A percentile compares a stretch with the other conserved stretches of the same genome.
phyloP scores from a whole-genome alignment of 345 rosid genomes.

The Microcos paniculata region DNA sequence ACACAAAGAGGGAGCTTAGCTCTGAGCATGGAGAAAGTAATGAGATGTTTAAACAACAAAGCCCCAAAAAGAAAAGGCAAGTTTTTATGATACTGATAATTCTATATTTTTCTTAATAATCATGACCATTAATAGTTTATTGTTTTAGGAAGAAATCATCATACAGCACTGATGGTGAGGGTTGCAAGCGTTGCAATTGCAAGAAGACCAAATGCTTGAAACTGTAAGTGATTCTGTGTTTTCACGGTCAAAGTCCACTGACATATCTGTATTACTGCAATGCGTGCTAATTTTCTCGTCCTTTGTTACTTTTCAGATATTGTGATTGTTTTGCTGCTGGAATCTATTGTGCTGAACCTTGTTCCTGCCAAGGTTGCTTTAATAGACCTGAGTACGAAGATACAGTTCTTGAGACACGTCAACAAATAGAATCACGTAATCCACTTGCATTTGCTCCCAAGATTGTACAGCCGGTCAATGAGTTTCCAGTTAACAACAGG shows the following conservation, averaged over 20 bases:
- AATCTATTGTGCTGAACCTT: conserved; percentile 50
- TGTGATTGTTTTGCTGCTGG: conserved; percentile 76
- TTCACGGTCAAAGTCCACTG: not conserved
- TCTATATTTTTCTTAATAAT: not conserved
- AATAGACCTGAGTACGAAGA: conserved; percentile 57
- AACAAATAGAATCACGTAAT: conserved; percentile 54
- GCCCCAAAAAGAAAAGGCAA: conserved; percentile 48
- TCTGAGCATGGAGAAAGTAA: conserved; percentile 33
- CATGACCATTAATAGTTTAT: not conserved
- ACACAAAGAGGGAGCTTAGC: conserved; percentile 31
- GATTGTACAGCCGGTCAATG: conserved; percentile 32
- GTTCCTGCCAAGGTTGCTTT: conserved; percentile 59
- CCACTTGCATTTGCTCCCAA: conserved; percentile 74
- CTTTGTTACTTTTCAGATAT: conserved; percentile 39
- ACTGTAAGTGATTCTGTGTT: conserved; percentile 43
- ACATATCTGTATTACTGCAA: not conserved
- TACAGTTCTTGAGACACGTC: conserved; percentile 52
- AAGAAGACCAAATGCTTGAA: conserved; percentile 63
- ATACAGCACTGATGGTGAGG: conserved; percentile 30
- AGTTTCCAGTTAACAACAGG: conserved; percentile 22
- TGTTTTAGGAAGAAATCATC: conserved; percentile 46
- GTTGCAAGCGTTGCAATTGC: conserved; percentile 62
- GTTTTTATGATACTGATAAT: conserved; percentile 4
- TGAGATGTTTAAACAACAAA: conserved; percentile 37
- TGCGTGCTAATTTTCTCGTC: not conserved